Base-by-base conservation (phyloP, 2,329 filamentous ascomycete species). In the Alternaria ethzedia region DNA sequence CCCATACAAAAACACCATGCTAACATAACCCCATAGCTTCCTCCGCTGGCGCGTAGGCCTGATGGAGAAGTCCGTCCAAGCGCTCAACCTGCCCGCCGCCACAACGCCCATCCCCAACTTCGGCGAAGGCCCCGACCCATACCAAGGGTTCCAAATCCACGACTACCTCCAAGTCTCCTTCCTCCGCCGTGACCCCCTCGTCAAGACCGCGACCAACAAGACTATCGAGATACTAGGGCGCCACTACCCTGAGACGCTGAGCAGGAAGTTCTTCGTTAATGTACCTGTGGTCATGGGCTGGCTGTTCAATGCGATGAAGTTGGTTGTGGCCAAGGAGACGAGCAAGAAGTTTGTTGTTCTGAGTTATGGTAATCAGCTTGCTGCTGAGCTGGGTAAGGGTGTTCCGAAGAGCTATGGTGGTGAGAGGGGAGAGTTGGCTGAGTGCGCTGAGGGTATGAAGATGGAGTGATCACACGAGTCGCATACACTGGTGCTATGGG, bases 181-280 rank as follows among this genome's bases (percentile, higher is more conserved):
- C 85, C 85, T 97, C 70, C 90, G 93, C 64, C 90, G 92, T 83
- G 90, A 95, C 60, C 87, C 91, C 1, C 84, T 86, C 61, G 89
- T 96, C 80, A 94, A 92, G 80, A 86, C 89, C 4, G 91, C 92
- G 15, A 91, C 89, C 68, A 90, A 89, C 75, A 89, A 94, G 82
- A 94, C 92, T 49, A 96, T 97, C 78, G 86, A 91, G 65, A 86
- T 91, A 55, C 93, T 97, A 78, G 88, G 90, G 55, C 89, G 88
- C 70, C 91, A 92, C 70, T 97, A 97, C 82, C 94, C 95, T 0
- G 95, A 97, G 83, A 88, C 97, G 10, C 86, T 97, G 52, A 89
- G 88, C 72, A 88, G 95, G 83, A 97, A 97, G 85, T 97, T 94
- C 86, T 97, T 97, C 78, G 91, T 97, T 82, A 97, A 97, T 75